Base-by-base conservation (phyloP, 768 basidiomycete genomes). In the Leccinum uliginosum region DNA sequence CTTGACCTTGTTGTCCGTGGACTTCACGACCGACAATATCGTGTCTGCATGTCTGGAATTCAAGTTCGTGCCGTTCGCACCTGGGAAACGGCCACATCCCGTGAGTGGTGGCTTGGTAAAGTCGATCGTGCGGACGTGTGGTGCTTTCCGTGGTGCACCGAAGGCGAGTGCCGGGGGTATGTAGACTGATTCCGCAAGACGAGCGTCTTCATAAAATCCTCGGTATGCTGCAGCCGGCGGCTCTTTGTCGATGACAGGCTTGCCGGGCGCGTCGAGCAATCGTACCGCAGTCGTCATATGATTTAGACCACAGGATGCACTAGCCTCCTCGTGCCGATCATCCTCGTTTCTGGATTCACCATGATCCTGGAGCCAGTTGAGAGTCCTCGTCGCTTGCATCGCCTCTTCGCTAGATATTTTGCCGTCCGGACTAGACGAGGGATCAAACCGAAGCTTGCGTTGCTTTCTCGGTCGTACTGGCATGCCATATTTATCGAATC, bases 381-480 rank as follows among this genome's bases (percentile, higher is more conserved):
- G 19, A 26, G 26, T 19, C 34, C 15, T 17, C 9, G 17, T 11
- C 23, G 15, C 26, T 19, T 7, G 51, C 17, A 32, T 50, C 11
- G 23, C 34, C 19, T 49, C 51, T 15, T 30, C 35, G 9, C 43
- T 24, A 24, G 48, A 30, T 51, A n/a, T 49, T 53, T 50, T 55
- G 2, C 52, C 38, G 1, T 45, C 45, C 6, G 69, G 68, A 29
- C 65, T 65, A 27, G 65, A 62, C 4, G 67, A 67, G 3, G 59
- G 67, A 30, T 63, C 55, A 30, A 64, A 70, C 12, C 66, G 64
- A 40, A 73, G 64, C 50, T 56, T 71, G 32, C 67, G 65, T 34
- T 45, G 62, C 48, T 71, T 71, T 55, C 47, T 67, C 17, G 70
- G 70, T 14, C 70, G 67, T 19, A 61, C 62, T 32, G 71, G 71